Conservation (phyloP, 768 basidiomycete species). For the Leccinum truebloodii region DNA sequence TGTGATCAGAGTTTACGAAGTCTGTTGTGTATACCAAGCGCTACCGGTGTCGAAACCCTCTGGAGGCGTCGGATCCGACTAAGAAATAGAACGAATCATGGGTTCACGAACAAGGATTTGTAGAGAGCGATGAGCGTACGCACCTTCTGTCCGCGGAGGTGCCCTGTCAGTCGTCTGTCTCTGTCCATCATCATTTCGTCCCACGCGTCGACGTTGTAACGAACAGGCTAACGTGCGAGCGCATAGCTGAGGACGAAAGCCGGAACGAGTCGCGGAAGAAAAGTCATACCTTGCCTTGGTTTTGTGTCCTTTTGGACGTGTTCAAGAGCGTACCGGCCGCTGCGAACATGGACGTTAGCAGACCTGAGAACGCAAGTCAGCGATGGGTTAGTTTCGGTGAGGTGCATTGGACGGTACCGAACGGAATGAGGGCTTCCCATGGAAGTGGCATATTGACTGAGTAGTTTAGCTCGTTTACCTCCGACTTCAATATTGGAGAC, state of each 20-base stretch:
- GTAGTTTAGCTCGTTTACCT: background rate
- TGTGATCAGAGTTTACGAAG: conserved; percentile 29
- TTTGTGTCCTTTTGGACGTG: conserved; percentile 75
- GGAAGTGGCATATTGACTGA: conserved; percentile 83
- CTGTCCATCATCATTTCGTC: conserved; percentile 96
- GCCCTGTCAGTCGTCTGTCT: conserved; percentile 86
- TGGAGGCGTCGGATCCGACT: conserved; percentile 73
- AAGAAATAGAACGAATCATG: background rate
- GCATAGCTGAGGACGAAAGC: background rate
- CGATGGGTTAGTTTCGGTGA: background rate
- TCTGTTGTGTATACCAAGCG: conserved; percentile 69
- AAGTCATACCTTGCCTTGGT: conserved; percentile 79
- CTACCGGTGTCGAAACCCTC: conserved; percentile 71
- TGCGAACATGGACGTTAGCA: conserved; percentile 86
- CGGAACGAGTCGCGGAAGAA: background rate
- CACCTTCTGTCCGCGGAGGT: conserved; percentile 82
- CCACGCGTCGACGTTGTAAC: conserved; percentile 87
- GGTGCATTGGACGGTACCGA: conserved; percentile 50
- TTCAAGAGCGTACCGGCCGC: conserved; percentile 87
- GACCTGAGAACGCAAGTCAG: conserved; percentile 47
- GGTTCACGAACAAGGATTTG: background rate
- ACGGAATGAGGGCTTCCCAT: conserved; percentile 96
- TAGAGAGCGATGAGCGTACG: conserved; percentile 32
- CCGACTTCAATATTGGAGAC: too few species aligned
- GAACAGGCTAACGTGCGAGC: conserved; percentile 58